Conservation (phyloP, 371 early-diverging fungal genomes). For the Fennellomyces sp. region DNA sequence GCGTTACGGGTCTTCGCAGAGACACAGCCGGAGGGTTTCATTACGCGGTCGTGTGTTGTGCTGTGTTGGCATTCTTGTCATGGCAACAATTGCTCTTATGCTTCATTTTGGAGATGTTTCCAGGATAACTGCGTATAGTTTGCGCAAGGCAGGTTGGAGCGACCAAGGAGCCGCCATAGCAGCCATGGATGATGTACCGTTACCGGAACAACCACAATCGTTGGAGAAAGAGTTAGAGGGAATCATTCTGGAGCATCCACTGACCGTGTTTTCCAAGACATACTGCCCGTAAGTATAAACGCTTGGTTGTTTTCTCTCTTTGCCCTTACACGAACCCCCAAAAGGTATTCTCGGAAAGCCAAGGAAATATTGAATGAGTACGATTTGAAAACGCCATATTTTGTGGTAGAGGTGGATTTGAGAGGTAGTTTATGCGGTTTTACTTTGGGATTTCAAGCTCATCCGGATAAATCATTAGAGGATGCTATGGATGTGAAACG, state of each 20-base stretch:
- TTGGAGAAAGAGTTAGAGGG: not conserved
- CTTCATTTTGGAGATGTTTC: conserved; percentile 1
- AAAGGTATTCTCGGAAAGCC: conserved; percentile 14
- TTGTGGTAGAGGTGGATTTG: conserved; percentile 12
- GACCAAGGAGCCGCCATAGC: conserved; percentile 7
- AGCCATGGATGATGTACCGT: conserved; percentile 7
- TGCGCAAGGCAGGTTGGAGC: not conserved
- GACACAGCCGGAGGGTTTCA: not conserved
- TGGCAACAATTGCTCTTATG: conserved; percentile 1
- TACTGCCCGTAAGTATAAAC: conserved; percentile 10
- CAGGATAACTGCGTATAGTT: not conserved
- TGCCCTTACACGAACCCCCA: too few species aligned
- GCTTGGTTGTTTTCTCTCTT: not conserved
- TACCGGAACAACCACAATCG: not conserved
- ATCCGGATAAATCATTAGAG: not conserved
- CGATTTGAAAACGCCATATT: not conserved
- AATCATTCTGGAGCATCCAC: conserved; percentile 4
- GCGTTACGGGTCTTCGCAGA: not conserved
- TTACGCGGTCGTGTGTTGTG: not conserved
- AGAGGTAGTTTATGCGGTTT: not conserved
- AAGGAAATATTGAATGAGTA: conserved; percentile 12
- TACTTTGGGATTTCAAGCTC: not conserved
- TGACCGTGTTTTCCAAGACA: conserved; percentile 14
- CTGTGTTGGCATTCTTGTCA: not conserved
- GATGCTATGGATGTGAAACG: conserved; percentile 33